Base-by-base conservation (phyloP, 176 grass and related monocot species). In the Carex pumila region DNA sequence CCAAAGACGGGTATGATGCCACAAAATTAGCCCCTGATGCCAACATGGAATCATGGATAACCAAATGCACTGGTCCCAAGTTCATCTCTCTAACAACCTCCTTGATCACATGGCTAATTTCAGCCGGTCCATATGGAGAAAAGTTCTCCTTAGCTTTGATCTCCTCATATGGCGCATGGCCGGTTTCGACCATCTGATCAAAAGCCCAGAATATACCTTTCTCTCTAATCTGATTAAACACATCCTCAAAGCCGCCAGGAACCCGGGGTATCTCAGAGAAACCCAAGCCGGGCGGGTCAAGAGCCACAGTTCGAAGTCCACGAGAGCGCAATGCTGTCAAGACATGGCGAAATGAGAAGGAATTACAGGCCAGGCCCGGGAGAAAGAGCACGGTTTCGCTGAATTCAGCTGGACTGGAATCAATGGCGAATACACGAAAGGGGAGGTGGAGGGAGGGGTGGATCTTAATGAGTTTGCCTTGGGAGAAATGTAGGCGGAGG, bases 171-270 rank as follows among this genome's bases (percentile, higher is more conserved):
- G 90, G 90, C 8, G 91, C 89, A 65, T 94, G 68, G 52, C 94
- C 91, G 1, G 91, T 97, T 75, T 94, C 49, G 4, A 97, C 83
- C 43, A 97, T 81, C 82, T 89, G 90, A 86, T 94, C 94, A 70
- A 97, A 97, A 34, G 86, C 94, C 88, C 86, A 93, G 87, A 97
- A 97, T 41, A 97, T 8, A 65, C 90, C 92, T 7, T 89, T 88
- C 64, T 92, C 61, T 74, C 67, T 83, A 81, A 97, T 97, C 85
- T 88, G 83, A 52, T 12, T 76, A 45, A 72, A 87, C 31, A 85
- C 77, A 61, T 82, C 81, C 30, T 81, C 81, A 22, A 97, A 30
- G 1, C 72, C 41, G 21, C 84, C 86, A 10, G 59, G 25, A 84
- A 78, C 57, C 2, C 36, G 18, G 2, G 74, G 83, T 0, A 54